Conservation (phyloP, 352 stramenopile genomes). For the Blastocystis sp. region DNA sequence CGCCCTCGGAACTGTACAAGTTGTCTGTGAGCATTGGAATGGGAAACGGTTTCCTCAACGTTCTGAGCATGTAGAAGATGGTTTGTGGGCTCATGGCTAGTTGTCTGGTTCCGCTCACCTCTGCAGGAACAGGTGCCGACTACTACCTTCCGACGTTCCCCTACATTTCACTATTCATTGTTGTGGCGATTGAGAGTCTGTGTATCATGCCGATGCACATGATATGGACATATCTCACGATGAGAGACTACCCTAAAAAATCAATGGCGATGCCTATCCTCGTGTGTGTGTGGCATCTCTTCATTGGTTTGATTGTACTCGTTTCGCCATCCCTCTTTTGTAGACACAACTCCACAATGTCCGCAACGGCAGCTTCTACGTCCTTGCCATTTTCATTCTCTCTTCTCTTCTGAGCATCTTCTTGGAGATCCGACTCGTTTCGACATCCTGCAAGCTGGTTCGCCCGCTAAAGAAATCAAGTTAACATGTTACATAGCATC, state of each 20-base stretch:
- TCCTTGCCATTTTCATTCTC: neutral
- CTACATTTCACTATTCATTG: conserved; percentile 21
- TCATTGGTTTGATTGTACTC: neutral
- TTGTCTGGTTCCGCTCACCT: conserved; percentile 42
- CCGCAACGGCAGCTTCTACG: neutral
- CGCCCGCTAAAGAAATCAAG: neutral
- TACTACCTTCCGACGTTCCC: conserved; percentile 4
- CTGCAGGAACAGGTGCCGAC: neutral
- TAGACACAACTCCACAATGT: neutral
- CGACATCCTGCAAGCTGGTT: neutral
- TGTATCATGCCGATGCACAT: conserved; percentile 34
- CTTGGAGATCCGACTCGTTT: neutral
- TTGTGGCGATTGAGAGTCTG: conserved; percentile 4
- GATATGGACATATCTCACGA: conserved; percentile 20
- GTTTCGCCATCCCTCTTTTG: neutral
- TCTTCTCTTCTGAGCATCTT: neutral
- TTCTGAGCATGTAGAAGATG: neutral
- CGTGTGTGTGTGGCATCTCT: neutral
- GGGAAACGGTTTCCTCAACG: conserved; percentile 21
- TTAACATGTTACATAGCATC: neutral
- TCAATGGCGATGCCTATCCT: neutral
- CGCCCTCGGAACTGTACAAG: conserved; percentile 26
- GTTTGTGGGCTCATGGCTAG: neutral
- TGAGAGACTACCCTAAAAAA: neutral
- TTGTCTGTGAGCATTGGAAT: conserved; percentile 20